Evolutionary conservation across 2,329 filamentous ascomycete genomes (phyloP), one percentile per base, ranked within the genome.

Genomic region (Zasmidium angulare): DNA sequence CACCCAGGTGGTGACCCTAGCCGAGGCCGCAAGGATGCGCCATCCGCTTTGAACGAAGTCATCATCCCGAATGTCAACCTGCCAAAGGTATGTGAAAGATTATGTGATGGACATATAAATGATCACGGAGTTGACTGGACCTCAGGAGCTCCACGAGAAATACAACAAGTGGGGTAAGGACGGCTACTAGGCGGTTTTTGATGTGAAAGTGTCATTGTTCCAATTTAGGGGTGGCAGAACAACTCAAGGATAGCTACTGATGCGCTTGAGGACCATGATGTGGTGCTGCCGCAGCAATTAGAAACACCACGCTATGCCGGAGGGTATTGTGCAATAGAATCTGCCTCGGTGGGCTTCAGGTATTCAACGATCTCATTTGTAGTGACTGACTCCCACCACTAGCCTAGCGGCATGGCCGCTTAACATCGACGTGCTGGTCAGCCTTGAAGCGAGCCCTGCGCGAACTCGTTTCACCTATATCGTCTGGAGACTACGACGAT

Each of bases 91-190:
- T 65, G 82, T 75, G n/a, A 23, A 31, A 22, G 17, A 53, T 29
- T 21, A 31, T 55, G 31, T 29, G 47, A 47, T 23, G 53, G 43
- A 22, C 11, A 29, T 29, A 29, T 9, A 20, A 11, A 6, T 47
- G 40, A 43, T 26, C 11, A 19, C 31, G 23, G 40, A 19, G 20
- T 2, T 29, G 24, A 49, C 3, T 12, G 12, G 23, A 23, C 20
- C 51, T 59, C 71, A 96, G 91, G 84, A 89, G 72, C 86, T 97
- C 66, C 95, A 99, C 81, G 95, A 99, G 71, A 89, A 89, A 82
- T 98, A 89, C 87, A 99, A 99, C 90, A 99, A 99, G 85, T 98
- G 91, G 87, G 95, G 95, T 78, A 98, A 98, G 87, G 95, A 98
- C 69, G 93, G 91, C 69, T 98, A 89, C 80, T 90, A 72, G 66